Conservation (phyloP, 2,329 filamentous ascomycete genomes). For the Chlorencoelia australis region DNA sequence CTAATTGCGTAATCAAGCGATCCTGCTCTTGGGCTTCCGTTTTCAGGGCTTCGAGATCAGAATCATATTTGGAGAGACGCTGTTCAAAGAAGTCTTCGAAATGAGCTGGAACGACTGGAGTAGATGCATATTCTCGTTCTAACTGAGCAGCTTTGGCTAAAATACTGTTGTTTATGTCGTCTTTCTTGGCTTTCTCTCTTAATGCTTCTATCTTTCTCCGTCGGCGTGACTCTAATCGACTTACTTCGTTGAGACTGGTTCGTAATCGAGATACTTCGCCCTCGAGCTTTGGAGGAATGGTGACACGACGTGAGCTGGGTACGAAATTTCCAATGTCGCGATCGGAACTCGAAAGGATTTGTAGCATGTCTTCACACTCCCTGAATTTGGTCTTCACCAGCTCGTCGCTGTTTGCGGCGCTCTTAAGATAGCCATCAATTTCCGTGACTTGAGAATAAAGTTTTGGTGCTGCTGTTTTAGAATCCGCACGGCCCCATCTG, state of each 20-base stretch:
- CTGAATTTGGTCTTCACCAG: conserved; percentile 62
- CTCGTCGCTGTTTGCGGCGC: conserved; percentile 55
- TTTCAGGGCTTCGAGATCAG: conserved; percentile 60
- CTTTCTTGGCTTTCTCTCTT: conserved; percentile 67
- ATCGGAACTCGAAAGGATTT: conserved; percentile 68
- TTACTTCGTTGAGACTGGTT: conserved; percentile 74
- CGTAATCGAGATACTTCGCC: conserved; percentile 68
- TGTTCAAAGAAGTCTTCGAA: conserved; percentile 88
- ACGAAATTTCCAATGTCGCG: conserved; percentile 79
- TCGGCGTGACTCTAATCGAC: conserved; percentile 70
- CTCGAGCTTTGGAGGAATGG: conserved; percentile 72
- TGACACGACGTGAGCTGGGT: conserved; percentile 69
- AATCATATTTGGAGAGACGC: conserved; percentile 71
- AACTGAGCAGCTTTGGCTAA: conserved; percentile 73
- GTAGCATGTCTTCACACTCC: conserved; percentile 64
- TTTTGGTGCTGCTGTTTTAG: conserved; percentile 51
- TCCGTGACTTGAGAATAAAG: conserved; percentile 39
- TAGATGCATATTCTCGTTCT: conserved; percentile 77
- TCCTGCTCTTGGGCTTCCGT: conserved; percentile 71
- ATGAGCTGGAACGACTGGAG: conserved; percentile 74
- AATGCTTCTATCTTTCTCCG: conserved; percentile 70
- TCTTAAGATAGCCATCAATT: conserved; percentile 78
- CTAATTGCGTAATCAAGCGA: conserved; percentile 55
- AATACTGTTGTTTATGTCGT: conserved; percentile 83
- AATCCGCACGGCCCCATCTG: conserved; percentile 65